Base-by-base conservation (phyloP, 2,329 filamentous ascomycete genomes). In the Septoria petroselini region DNA sequence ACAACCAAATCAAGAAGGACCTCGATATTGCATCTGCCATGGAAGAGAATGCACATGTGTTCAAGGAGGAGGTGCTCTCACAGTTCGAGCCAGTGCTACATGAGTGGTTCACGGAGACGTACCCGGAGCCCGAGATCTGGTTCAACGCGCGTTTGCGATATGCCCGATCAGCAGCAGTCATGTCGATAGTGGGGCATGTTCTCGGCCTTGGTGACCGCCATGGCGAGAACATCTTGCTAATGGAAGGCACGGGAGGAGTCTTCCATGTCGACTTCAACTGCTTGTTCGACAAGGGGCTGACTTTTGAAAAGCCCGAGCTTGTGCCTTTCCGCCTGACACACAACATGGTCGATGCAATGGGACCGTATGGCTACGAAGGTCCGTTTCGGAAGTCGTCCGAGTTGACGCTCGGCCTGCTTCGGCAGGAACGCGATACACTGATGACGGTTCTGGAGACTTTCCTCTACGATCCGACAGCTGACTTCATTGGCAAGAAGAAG, bases 221-320 rank as follows among this genome's bases (percentile, higher is more conserved):
- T 71, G 91, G 91, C 51, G 93, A 98, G 70, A 99, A 99, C 69
- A 88, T 99, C 48, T 81, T 96, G 23, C 83, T 98, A 25, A 90
- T 97, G 69, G 89, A 97, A 72, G 86, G 87, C 49, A 94, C 90
- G 58, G 93, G 94, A 37, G 91, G 91, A 43, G 84, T 95, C 2
- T 88, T 98, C 70, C 93, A 99, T 70, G 94, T 99, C 38, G 93
- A 98, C 71, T 98, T 99, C 78, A 98, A 98, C 72, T 98, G 94
- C 70, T 82, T 98, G 3, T 99, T 99, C 68, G 94, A 98, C 74
- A 98, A 98, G 62, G 93, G 93, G 1, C 80, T 91, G 33, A 96
- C 91, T 0, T 97, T 98, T 66, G 85, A 90, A 55, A 95, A 94
- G 69, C 91, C 93, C 0, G 93, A 99, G 70, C 78, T 86, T 23